Evolutionary conservation across 805 yeast species (phyloP).

Genomic region (Ogataea methylovora): DNA sequence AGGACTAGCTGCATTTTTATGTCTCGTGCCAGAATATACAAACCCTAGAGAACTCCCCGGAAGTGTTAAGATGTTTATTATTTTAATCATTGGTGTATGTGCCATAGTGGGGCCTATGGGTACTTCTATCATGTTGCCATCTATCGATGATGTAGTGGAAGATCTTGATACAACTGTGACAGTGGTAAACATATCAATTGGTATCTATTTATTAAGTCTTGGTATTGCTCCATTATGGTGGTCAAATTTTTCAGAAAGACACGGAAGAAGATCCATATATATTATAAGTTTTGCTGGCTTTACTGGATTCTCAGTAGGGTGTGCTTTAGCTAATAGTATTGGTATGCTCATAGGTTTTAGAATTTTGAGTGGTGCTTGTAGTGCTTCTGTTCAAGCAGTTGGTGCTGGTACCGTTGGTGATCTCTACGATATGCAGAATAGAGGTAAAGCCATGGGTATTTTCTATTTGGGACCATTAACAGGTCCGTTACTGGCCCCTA

Average conservation of each 20-base stretch:
- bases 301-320: slow-evolving; percentile 62
- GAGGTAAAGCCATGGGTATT: slow-evolving; percentile 76
- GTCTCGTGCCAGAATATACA: slow-evolving; percentile 60
- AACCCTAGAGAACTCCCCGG: slow-evolving; percentile 62
- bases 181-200: slow-evolving; percentile 71
- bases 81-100: slow-evolving; percentile 61
- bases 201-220: slow-evolving; percentile 63
- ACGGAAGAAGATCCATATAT: slow-evolving; percentile 72
- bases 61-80: slow-evolving; percentile 43
- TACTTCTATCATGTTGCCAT: slow-evolving; percentile 76
- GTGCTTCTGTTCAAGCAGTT: slow-evolving; percentile 81
- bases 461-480: slow-evolving; percentile 75
- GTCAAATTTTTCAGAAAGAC: slow-evolving; percentile 69
- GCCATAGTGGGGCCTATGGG: slow-evolving; percentile 87
- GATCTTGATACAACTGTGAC: slow-evolving; percentile 50
- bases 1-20: slow-evolving; percentile 46
- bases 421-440: slow-evolving; percentile 52
- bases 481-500: slow-evolving; percentile 78
- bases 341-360: slow-evolving; percentile 60
- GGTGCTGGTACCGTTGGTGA: slow-evolving; percentile 89
- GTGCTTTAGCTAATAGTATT: slow-evolving; percentile 57
- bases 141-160: slow-evolving; percentile 49
- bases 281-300: slow-evolving; percentile 58
- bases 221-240: slow-evolving; percentile 88
- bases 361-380: slow-evolving; percentile 68